Base-by-base conservation (phyloP, 352 stramenopile species). In the Globisporangium abappressorium region DNA sequence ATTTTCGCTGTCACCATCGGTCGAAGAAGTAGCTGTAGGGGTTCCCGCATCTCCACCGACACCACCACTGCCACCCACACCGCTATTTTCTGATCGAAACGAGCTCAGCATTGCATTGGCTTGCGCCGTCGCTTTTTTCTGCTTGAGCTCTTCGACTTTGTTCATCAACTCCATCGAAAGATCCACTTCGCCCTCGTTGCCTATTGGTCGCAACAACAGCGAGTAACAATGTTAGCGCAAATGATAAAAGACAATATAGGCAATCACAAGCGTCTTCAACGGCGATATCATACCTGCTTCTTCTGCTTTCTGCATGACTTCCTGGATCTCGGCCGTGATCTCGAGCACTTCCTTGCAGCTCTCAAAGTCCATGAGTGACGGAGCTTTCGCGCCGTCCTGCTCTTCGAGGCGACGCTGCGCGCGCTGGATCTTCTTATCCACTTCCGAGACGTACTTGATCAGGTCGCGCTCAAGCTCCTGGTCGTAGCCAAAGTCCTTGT, bases 351-450 rank as follows among this genome's bases (percentile, higher is more conserved):
- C 79, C 41, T 78, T 80, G 71, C 80, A 82, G 54, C 78, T 82
- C 54, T 89, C 82, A 41, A 81, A 74, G 51, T 85, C 76, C 63
- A 76, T 65, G 4, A 89, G 65, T 57, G 79, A 83, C 14, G 77
- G 71, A 7, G 80, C 76, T n/a, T 76, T 72, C 26, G 62, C 74
- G 20, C 71, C 79, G 58, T 82, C 79, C 70, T 90, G 80, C 59
- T 93, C 88, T 47, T 87, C 80, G 33, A 95, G 69, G 6, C 88
- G 86, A 22, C 79, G 76, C 70, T 94, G 83, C 20, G 80, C 85
- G 4, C 84, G 82, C 28, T 74, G 66, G 53, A 95, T 94, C 71
- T 92, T 92, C 72, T 90, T 89, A 62, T 97, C 89, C 4, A 95
- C 84, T n/a, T 96, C 88, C 5, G 71, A 61, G 46, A 96, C 63